Base-by-base conservation (phyloP, 108 stramenopile species). In the Stephanodiscus minutulus region DNA sequence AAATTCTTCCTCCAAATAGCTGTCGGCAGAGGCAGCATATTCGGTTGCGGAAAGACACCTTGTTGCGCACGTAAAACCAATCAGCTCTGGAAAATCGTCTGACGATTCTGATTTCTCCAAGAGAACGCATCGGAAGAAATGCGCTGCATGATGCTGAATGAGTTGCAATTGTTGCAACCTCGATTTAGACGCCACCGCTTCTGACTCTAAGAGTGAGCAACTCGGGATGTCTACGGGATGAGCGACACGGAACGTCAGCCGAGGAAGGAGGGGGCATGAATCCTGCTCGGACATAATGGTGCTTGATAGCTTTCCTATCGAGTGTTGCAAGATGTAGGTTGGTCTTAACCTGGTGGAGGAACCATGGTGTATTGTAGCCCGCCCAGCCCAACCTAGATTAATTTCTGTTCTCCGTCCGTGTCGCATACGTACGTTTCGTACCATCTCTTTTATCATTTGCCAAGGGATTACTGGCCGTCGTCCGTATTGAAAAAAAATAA, bases 181-280 rank as follows among this genome's bases (percentile, higher is more conserved):
- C 12, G 88, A 87, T 65, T 86, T 91, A 17, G 93, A 85, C 4
- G 96, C 94, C n/a, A 87, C 89, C 57, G 91, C 91, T 41, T 94
- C 90, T 17, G 78, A 50, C 68, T 91, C 89, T 24, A 95, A 64
- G 22, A 79, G 66, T 31, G 76, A 72, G 55, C 88, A 89, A 49
- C 68, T 61, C 8, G 83, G 70, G 56, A 95, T 83, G 76, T 95
- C 93, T 9, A 89, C 87, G 5, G 93, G 93, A 37, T 73, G 73
- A 21, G 85, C 90, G 41, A 68, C 64, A 12, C 89, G 76, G 68
- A 80, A 89, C 54, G 66, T 57, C 24, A 89, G 68, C 17, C 59
- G 71, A 33, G 47, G 33, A 48, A 66, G 57, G 70, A 61, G n/a
- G 57, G 57, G 11, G 22, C 24, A 53, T 25, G 24, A 1, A 8